A percentile compares a stretch with the other conserved stretches of the same genome.
Conservation (phyloP, 192 early-diverging fungal genomes). For the Coemansia sp. region DNA sequence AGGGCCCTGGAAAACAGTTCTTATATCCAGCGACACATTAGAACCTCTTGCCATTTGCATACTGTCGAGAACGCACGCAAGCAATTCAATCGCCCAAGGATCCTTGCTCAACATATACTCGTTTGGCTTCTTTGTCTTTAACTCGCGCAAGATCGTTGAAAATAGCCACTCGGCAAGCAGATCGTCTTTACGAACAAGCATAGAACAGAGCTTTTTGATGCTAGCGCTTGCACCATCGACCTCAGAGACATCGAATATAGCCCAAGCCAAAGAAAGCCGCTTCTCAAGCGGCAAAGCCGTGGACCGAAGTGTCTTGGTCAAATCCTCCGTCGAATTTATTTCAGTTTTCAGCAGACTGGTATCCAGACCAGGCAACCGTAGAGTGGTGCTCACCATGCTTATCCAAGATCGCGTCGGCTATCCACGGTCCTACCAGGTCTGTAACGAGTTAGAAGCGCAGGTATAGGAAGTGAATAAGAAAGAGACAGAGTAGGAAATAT, state of each 20-base stretch:
- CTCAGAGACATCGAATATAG: conserved; percentile 25
- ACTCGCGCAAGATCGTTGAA: conserved; percentile 43
- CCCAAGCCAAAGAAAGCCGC: conserved; percentile 34
- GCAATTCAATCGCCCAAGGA: conserved; percentile 15
- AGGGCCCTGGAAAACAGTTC: conserved; percentile 29
- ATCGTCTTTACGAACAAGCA: conserved; percentile 44
- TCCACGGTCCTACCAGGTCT: too few species aligned
- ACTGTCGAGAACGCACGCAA: conserved; percentile 23
- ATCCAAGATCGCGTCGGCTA: not conserved
- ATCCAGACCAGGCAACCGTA: conserved; percentile 10
- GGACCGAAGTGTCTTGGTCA: conserved; percentile 36
- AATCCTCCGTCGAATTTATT: conserved; percentile 38
- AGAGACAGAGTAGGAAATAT: too few species aligned
- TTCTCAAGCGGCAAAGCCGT: conserved; percentile 24
- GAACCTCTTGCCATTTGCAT: conserved; percentile 14
- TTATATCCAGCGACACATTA: conserved; percentile 17
- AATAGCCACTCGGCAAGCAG: conserved; percentile 47
- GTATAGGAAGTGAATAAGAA: not conserved
- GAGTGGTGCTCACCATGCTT: not conserved
- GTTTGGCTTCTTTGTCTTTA: conserved; percentile 19
- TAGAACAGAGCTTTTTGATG: conserved; percentile 23
- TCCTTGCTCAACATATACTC: conserved; percentile 25
- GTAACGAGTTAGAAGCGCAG: not conserved
- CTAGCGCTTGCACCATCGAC: not conserved
- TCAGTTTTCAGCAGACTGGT: conserved; percentile 9